These are phyloP conservation scores for Clarkia xantiana DNA, from an alignment of 345 rosid genomes.

Conservation along the genomic window DNA sequence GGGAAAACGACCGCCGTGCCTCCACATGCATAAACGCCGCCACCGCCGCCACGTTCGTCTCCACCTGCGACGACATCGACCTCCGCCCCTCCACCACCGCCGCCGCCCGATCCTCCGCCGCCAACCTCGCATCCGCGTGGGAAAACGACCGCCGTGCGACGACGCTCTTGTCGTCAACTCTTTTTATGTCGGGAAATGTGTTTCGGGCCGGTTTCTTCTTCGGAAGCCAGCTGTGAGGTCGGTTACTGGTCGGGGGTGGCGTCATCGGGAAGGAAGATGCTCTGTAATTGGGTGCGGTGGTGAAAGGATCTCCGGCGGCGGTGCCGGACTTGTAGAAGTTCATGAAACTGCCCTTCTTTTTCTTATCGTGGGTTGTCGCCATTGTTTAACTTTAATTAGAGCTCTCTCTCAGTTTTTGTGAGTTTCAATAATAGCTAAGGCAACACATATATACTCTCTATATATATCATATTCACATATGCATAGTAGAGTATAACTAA, in stretches of 20 bases:
- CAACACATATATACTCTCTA: too few relatives aligned
- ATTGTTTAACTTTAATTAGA: too few relatives aligned
- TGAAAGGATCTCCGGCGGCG: constrained; percentile 6
- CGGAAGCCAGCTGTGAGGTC: constrained; percentile 5
- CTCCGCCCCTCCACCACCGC: constrained; percentile 34
- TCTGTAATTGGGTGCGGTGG: constrained; percentile 5
- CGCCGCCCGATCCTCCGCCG: constrained; percentile 1
- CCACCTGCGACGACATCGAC: constrained; percentile 51
- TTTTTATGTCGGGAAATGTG: background rate
- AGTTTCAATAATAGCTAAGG: too few relatives aligned
- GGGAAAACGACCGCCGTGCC: constrained; percentile 13
- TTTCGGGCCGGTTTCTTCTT: constrained; percentile 1
- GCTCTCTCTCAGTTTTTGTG: too few relatives aligned
- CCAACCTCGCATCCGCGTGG: background rate
- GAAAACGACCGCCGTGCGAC: background rate
- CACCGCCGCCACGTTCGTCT: constrained; percentile 43
- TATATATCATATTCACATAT: too few relatives aligned
- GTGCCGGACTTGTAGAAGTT: constrained; percentile 19
- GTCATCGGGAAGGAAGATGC: too few relatives aligned
- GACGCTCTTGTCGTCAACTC: constrained; percentile 1
- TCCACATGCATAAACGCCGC: constrained; percentile 64
- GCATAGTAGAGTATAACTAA: too few relatives aligned
- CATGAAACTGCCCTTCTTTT: background rate
- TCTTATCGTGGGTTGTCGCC: too few relatives aligned
- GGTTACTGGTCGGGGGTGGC: constrained; percentile 1